Conservation (phyloP, 2,329 filamentous ascomycete genomes). For the Xylaria sp. region DNA sequence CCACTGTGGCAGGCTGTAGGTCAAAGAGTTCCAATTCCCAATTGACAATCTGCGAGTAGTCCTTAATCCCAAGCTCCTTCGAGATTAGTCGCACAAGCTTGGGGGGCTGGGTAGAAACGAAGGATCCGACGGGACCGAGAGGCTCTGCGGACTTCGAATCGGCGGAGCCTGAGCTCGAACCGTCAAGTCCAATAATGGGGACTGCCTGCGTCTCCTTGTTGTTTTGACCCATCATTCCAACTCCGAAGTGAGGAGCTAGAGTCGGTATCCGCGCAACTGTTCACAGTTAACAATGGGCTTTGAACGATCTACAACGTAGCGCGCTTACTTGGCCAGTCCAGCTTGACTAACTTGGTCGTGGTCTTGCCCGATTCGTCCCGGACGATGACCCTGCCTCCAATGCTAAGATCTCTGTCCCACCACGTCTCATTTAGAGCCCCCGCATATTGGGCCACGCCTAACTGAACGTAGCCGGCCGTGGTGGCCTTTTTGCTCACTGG, state of each 20-base stretch:
- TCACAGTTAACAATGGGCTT: conserved; percentile 34
- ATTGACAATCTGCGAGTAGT: conserved; percentile 82
- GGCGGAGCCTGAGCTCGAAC: conserved; percentile 64
- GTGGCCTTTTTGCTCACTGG: conserved; percentile 86
- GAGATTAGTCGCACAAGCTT: conserved; percentile 86
- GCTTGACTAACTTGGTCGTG: conserved; percentile 82
- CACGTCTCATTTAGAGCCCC: conserved; percentile 88
- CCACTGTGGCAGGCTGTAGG: conserved; percentile 82
- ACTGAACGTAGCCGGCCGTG: conserved; percentile 86
- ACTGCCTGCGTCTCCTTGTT: conserved; percentile 95
- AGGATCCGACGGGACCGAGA: conserved; percentile 75
- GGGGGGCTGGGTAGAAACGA: conserved; percentile 84
- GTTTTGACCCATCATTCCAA: conserved; percentile 72
- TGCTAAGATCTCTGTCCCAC: conserved; percentile 95
- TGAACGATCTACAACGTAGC: neutral
- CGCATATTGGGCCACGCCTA: conserved; percentile 93
- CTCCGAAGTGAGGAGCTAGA: conserved; percentile 92
- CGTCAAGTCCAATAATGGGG: conserved; percentile 90
- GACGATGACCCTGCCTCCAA: conserved; percentile 89
- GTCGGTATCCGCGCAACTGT: conserved; percentile 86
- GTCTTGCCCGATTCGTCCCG: conserved; percentile 83
- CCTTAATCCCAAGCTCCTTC: conserved; percentile 77
- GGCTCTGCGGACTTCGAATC: conserved; percentile 53
- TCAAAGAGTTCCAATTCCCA: conserved; percentile 99
- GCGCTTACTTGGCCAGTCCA: conserved; percentile 82